Evolutionary conservation across 805 yeast species (phyloP).

Genomic region (Ogataea siamensis): DNA sequence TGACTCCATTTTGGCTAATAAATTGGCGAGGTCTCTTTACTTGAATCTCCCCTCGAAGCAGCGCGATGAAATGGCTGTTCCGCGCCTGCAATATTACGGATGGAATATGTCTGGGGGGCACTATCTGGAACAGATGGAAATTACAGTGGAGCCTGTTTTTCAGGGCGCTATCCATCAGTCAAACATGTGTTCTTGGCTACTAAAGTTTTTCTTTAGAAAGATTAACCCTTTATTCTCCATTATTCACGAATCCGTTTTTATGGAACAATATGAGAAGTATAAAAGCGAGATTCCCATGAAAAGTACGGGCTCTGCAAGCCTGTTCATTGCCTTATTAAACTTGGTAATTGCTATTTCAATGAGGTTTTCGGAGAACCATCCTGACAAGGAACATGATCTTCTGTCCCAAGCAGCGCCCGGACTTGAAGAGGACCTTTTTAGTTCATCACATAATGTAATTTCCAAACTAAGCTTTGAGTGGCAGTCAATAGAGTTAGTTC

Average conservation of each 20-base stretch:
- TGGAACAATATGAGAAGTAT: constrained; percentile 3
- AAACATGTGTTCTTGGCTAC: constrained; percentile 1
- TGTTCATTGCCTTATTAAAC: constrained; percentile 52
- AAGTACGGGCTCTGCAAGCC: too few relatives aligned
- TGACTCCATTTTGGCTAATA: neutral
- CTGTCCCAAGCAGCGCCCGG: constrained; percentile 17
- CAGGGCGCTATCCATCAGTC: neutral
- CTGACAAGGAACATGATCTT: constrained; percentile 19
- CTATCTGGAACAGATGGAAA: neutral
- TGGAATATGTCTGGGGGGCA: constrained; percentile 12
- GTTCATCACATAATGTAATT: constrained; percentile 38
- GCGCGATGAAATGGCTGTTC: constrained; percentile 1
- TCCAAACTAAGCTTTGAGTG: constrained; percentile 45
- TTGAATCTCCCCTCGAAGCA: neutral
- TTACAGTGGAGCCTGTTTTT: neutral
- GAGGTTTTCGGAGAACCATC: constrained; percentile 45
- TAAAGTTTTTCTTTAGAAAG: constrained; percentile 1
- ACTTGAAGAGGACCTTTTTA: constrained; percentile 39
- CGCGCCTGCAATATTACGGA: constrained; percentile 8
- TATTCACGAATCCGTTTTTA: constrained; percentile 4
- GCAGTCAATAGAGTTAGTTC: constrained; percentile 51
- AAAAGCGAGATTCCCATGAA: too few relatives aligned
- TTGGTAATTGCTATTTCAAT: constrained; percentile 49
- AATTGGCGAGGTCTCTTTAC: neutral
- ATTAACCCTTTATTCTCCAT: constrained; percentile 8